phyloP scores from a whole-genome alignment of 2,329 filamentous ascomycete genomes.

The Intubia oerlemansii region DNA sequence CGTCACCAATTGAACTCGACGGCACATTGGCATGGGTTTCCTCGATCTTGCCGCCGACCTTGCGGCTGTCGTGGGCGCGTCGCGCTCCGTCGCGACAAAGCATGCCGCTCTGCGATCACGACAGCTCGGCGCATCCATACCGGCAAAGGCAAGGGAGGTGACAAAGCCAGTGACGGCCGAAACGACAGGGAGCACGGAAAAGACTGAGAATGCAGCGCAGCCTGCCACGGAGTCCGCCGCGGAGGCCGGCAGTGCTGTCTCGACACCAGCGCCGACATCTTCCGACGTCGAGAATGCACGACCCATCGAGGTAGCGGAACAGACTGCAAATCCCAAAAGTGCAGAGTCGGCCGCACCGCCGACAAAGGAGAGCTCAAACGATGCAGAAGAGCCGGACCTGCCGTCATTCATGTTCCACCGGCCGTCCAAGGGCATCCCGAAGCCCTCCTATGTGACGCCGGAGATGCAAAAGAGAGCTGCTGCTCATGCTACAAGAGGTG shows the following conservation, averaged over 20 bases:
- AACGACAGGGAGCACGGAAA: too few relatives aligned
- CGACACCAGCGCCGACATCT: background rate
- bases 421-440: too few relatives aligned
- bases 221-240: background rate
- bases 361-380: too few relatives aligned
- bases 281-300: too few relatives aligned
- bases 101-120: conserved; percentile 35
- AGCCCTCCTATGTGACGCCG: background rate
- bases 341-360: too few relatives aligned
- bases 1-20: too few relatives aligned
- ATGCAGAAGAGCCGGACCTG: too few relatives aligned
- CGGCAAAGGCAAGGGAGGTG: background rate
- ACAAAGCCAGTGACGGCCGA: too few relatives aligned
- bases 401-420: too few relatives aligned
- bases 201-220: background rate
- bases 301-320: too few relatives aligned
- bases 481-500: too few relatives aligned
- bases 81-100: conserved; percentile 42
- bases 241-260: background rate
- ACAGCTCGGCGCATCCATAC: conserved; percentile 18
- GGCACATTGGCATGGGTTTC: conserved; percentile 37
- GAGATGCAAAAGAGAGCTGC: background rate
- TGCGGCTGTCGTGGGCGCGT: conserved; percentile 47
- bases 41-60: conserved; percentile 47
- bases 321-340: too few relatives aligned